phyloP scores from a whole-genome alignment of 1,284 basidiomycete species.

The Porogramme epimiltina region DNA sequence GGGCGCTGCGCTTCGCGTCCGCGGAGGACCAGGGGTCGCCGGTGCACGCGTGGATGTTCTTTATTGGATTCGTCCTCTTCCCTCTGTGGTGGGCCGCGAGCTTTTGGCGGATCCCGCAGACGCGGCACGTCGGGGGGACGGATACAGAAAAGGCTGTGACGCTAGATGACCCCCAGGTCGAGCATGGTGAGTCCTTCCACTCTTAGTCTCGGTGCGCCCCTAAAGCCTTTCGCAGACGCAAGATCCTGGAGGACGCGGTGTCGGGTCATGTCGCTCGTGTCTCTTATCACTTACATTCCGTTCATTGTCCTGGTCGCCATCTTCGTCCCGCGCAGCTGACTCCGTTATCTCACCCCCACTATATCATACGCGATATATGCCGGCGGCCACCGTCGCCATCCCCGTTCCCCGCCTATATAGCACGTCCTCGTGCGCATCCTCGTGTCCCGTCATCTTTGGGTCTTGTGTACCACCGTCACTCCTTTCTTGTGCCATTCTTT shows the following conservation, averaged over 20 bases:
- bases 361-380: not conserved
- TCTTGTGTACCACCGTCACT: slow-evolving; percentile 15
- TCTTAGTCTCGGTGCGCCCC: slow-evolving; percentile 4
- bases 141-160: slow-evolving; percentile 70
- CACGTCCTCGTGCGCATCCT: not conserved
- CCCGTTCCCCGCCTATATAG: not conserved
- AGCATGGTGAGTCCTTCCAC: slow-evolving; percentile 55
- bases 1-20: slow-evolving; percentile 54
- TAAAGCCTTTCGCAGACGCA: slow-evolving; percentile 50
- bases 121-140: slow-evolving; percentile 57
- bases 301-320: slow-evolving; percentile 73
- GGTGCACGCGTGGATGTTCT: slow-evolving; percentile 75
- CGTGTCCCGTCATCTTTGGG: slow-evolving; percentile 2
- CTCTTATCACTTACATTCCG: slow-evolving; percentile 74
- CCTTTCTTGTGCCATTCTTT: slow-evolving; percentile 23
- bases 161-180: slow-evolving; percentile 77
- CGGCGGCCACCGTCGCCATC: not conserved
- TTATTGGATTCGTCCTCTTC: slow-evolving; percentile 71
- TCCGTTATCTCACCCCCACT: too few relatives aligned
- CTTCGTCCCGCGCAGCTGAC: slow-evolving; percentile 45
- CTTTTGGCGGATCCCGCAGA: slow-evolving; percentile 58
- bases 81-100: slow-evolving; percentile 79
- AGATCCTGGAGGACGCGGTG: slow-evolving; percentile 71
- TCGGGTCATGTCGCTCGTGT: slow-evolving; percentile 66
- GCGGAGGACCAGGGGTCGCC: slow-evolving; percentile 64